phyloP scores from a whole-genome alignment of 1,284 basidiomycete species.

The Meripilus lineatus region DNA sequence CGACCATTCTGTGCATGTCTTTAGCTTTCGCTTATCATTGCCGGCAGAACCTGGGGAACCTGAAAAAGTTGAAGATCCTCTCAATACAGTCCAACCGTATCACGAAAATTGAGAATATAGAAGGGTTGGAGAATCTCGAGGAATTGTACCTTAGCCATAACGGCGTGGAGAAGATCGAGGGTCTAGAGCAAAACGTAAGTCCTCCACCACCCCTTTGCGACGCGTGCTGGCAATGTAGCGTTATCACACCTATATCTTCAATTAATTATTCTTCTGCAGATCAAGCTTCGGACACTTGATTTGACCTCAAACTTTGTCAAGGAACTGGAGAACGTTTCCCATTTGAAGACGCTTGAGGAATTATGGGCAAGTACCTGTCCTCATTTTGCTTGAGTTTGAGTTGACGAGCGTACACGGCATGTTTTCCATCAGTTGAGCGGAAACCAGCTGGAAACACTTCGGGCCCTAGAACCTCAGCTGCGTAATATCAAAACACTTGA shows the following conservation, averaged over 20 bases:
- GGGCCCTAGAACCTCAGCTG: constrained; percentile 71
- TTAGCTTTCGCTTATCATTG: neutral
- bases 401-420: neutral
- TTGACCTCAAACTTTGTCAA: constrained; percentile 83
- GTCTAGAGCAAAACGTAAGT: constrained; percentile 78
- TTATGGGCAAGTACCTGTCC: constrained; percentile 71
- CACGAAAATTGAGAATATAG: constrained; percentile 80
- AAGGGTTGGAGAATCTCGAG: constrained; percentile 69
- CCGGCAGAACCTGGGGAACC: constrained; percentile 49
- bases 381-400: neutral
- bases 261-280: constrained; percentile 34
- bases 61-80: constrained; percentile 75
- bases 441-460: constrained; percentile 76
- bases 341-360: constrained; percentile 78
- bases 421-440: constrained; percentile 81
- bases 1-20: too few relatives aligned
- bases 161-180: constrained; percentile 82
- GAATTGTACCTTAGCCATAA: constrained; percentile 96
- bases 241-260: neutral
- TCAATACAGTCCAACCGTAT: constrained; percentile 94
- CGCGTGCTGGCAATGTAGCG: neutral
- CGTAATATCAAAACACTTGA: constrained; percentile 62
- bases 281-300: constrained; percentile 83
- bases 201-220: neutral
- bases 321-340: constrained; percentile 76